These are phyloP conservation scores for Scleromitrula shiraiana DNA, from an alignment of 2,329 filamentous ascomycete species.

Conservation along the genomic window DNA sequence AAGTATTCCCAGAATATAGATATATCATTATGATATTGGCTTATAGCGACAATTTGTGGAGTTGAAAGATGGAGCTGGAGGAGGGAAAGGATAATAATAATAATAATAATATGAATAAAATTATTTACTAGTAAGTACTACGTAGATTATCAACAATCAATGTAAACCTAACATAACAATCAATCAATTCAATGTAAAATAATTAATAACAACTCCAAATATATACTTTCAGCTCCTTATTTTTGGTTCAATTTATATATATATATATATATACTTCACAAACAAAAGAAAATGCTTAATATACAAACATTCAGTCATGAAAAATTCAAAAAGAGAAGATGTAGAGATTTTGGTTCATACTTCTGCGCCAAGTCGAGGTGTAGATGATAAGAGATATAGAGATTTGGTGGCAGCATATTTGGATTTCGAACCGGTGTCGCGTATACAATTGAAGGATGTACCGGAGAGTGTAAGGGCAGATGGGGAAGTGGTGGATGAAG, in stretches of 20 bases:
- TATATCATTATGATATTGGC: not conserved
- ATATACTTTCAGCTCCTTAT: no score
- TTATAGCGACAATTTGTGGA: not conserved
- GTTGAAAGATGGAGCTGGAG: not conserved
- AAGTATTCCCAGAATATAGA: not conserved
- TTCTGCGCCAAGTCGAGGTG: constrained; percentile 26
- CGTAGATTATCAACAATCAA: no score
- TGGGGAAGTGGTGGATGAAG: constrained; percentile 17
- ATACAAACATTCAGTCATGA: no score
- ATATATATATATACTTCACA: no score
- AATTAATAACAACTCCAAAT: no score
- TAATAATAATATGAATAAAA: no score
- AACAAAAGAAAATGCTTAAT: no score
- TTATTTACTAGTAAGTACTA: no score
- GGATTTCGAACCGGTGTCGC: constrained; percentile 20
- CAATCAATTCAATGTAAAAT: no score
- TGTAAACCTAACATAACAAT: no score
- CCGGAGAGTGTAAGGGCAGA: not conserved
- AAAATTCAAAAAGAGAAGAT: constrained; percentile 16
- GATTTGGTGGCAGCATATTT: constrained; percentile 28
- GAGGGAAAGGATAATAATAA: no score
- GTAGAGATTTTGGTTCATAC: constrained; percentile 30
- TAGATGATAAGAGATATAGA: constrained; percentile 28
- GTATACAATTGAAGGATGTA: constrained; percentile 9
- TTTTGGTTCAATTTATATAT: no score